Conservation (phyloP, 2,329 filamentous ascomycete genomes). For the Diaporthe sp. region DNA sequence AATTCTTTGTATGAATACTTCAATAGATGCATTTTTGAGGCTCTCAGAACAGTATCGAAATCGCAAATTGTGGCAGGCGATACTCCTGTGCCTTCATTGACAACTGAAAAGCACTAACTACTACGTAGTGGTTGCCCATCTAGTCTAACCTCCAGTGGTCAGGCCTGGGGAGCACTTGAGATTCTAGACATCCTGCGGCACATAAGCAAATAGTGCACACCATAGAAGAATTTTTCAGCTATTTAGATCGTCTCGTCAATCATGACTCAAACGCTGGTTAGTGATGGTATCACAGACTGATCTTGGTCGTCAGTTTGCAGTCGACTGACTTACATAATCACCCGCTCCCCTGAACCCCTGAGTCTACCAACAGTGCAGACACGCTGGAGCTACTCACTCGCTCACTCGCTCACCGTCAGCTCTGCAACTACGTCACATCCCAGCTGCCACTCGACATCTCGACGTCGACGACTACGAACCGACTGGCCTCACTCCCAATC, state of each 20-base stretch:
- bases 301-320: background rate
- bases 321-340: slow-evolving; percentile 5
- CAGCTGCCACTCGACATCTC: background rate
- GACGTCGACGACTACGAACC: background rate
- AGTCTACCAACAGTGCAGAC: background rate
- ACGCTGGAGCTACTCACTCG: background rate
- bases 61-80: background rate
- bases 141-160: background rate
- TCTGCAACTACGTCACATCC: slow-evolving; percentile 18
- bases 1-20: background rate
- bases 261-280: background rate
- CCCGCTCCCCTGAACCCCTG: slow-evolving; percentile 4
- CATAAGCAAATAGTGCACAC: background rate
- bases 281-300: background rate
- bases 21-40: rapidly evolving
- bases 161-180: background rate
- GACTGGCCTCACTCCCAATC: background rate
- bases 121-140: no score
- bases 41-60: background rate
- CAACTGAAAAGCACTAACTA: background rate
- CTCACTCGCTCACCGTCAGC: background rate
- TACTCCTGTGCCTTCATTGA: background rate
- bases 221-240: no score
- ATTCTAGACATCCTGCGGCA: background rate
- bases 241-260: background rate